Percentiles rank a stretch among this genome's conserved stretches.
phyloP scores from a whole-genome alignment of 192 early-diverging fungal species.

The Dissophora ornata region DNA sequence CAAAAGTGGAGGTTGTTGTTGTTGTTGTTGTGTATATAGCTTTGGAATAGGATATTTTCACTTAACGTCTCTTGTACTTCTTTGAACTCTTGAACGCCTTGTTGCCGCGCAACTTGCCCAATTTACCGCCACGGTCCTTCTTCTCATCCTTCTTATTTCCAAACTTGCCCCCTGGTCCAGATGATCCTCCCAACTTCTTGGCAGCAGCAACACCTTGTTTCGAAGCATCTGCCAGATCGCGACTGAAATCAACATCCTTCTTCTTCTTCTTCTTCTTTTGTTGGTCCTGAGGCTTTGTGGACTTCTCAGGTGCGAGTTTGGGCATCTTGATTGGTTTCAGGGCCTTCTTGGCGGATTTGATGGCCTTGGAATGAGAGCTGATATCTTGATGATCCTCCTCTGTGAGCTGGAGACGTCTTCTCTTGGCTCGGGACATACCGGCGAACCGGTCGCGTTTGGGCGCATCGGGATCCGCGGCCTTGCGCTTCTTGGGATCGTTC shows the following conservation, averaged over 20 bases:
- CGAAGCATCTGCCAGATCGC: constrained; percentile 56
- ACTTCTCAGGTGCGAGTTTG: constrained; percentile 29
- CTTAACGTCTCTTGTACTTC: constrained; percentile 56
- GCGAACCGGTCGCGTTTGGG: constrained; percentile 59
- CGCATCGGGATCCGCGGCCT: constrained; percentile 48
- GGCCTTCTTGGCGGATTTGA: constrained; percentile 63
- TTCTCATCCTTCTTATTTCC: constrained; percentile 37
- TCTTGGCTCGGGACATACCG: constrained; percentile 61
- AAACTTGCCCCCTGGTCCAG: constrained; percentile 24
- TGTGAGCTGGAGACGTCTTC: constrained; percentile 57
- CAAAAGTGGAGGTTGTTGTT: too few species aligned
- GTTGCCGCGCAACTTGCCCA: constrained; percentile 49
- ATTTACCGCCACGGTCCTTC: constrained; percentile 43
- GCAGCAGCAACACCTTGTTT: constrained; percentile 55
- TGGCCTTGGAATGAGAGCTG: constrained; percentile 49
- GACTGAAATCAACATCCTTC: constrained; percentile 55
- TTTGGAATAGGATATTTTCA: too few species aligned
- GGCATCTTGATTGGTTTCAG: constrained; percentile 53
- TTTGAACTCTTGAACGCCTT: constrained; percentile 51
- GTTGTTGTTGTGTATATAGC: too few species aligned
- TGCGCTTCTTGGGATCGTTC: constrained; percentile 52
- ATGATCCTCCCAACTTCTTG: constrained; percentile 51
- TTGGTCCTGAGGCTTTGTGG: constrained; percentile 26
- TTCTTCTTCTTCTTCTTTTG: constrained; percentile 56
- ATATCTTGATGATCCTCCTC: constrained; percentile 61